A percentile compares a stretch with the other conserved stretches of the same genome.
Evolutionary conservation across 768 basidiomycete species (phyloP).

Genomic region (Daedaleopsis nitida): DNA sequence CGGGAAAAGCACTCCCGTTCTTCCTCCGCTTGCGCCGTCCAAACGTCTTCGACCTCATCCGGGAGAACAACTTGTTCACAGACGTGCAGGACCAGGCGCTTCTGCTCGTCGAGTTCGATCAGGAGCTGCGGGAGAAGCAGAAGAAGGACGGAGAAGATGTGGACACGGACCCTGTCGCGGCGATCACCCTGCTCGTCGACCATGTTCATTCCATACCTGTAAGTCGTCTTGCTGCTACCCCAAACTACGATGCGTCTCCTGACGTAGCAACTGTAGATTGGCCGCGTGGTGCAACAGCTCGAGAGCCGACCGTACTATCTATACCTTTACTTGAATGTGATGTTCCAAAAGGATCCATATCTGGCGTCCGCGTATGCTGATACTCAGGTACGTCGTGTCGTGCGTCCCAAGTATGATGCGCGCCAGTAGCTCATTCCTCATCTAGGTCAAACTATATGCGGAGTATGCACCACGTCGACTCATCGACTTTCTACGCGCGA

Average conservation of each 20-base stretch:
- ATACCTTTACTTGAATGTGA: slow-evolving; percentile 89
- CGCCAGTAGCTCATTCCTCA: neutral
- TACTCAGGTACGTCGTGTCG: slow-evolving; percentile 56
- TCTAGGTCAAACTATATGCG: slow-evolving; percentile 85
- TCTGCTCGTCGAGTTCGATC: slow-evolving; percentile 91
- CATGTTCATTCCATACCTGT: slow-evolving; percentile 97
- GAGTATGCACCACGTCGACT: slow-evolving; percentile 78
- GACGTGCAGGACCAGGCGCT: slow-evolving; percentile 94
- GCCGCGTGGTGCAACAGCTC: slow-evolving; percentile 87
- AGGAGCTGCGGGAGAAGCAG: slow-evolving; percentile 72
- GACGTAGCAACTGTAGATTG: slow-evolving; percentile 57
- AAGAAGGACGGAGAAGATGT: slow-evolving; percentile 42
- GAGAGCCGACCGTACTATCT: slow-evolving; percentile 75
- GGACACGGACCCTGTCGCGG: slow-evolving; percentile 60
- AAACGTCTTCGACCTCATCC: slow-evolving; percentile 92
- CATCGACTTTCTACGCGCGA: slow-evolving; percentile 90
- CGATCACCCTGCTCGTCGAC: slow-evolving; percentile 86
- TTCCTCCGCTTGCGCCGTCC: slow-evolving; percentile 84
- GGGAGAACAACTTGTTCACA: slow-evolving; percentile 91
- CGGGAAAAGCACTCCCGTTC: slow-evolving; percentile 91
- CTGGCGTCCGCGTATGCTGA: slow-evolving; percentile 83
- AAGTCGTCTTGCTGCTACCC: slow-evolving; percentile 28
- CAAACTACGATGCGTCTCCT: neutral
- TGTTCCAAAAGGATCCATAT: slow-evolving; percentile 85
- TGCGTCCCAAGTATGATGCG: neutral